A percentile compares a stretch with the other conserved stretches of the same genome.
Conservation (phyloP, 805 yeast genomes). For the Yamadazyma phyllophila region DNA sequence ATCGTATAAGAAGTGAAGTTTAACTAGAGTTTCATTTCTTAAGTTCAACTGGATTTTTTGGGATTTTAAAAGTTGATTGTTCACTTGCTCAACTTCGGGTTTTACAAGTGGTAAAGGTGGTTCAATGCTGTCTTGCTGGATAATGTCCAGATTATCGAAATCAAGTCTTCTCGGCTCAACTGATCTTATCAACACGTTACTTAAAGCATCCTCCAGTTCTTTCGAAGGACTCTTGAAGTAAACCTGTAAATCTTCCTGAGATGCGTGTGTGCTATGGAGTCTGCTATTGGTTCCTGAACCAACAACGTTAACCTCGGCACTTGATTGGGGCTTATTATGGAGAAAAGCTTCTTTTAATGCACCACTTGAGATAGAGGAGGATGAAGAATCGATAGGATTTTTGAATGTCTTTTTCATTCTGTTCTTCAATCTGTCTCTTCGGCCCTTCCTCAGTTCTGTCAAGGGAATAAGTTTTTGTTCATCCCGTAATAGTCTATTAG, state of each 20-base stretch:
- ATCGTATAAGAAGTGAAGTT: slow-evolving; percentile 8
- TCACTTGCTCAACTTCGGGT: not conserved
- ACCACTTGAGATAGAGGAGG: slow-evolving; percentile 7
- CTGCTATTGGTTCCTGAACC: not conserved
- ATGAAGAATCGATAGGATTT: slow-evolving; percentile 2
- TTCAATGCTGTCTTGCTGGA: not conserved
- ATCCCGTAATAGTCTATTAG: not conserved
- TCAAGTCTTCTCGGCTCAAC: slow-evolving; percentile 2
- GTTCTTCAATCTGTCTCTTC: slow-evolving; percentile 11
- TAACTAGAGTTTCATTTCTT: slow-evolving; percentile 10
- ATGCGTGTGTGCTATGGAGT: not conserved
- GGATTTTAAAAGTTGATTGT: not conserved
- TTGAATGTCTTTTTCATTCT: slow-evolving; percentile 7
- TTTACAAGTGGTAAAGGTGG: not conserved
- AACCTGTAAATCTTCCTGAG: not conserved
- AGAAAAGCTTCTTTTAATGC: slow-evolving; percentile 2
- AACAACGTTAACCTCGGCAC: not conserved
- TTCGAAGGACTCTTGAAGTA: not conserved
- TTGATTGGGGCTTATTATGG: not conserved
- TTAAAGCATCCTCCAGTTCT: slow-evolving; percentile 2
- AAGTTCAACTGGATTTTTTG: slow-evolving; percentile 2
- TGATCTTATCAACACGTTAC: slow-evolving; percentile 3
- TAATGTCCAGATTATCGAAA: slow-evolving; percentile 4
- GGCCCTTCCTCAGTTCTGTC: slow-evolving; percentile 8
- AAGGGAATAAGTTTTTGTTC: slow-evolving; percentile 5